phyloP scores from a whole-genome alignment of 495 filamentous ascomycete species.

The Pseudoneurospora amorphoporcata region DNA sequence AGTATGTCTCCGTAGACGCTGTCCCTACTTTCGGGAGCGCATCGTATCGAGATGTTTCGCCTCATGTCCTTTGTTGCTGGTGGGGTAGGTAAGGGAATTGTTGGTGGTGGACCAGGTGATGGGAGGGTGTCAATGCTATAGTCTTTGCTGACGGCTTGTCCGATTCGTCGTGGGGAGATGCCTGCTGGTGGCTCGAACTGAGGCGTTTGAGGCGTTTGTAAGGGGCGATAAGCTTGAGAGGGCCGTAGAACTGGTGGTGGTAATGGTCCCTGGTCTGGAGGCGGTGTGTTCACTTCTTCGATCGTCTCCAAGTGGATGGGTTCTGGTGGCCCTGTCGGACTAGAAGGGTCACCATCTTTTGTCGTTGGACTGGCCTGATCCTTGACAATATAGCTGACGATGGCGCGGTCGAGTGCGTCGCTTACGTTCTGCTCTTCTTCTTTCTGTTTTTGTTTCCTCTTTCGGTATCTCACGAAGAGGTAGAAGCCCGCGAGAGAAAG shows the following conservation, averaged over 20 bases:
- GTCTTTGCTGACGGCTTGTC: not conserved
- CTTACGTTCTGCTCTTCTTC: conserved; percentile 15
- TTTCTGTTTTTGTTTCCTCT: conserved; percentile 7
- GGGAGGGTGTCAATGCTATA: not conserved
- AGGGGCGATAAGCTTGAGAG: not conserved
- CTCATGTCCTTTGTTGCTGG: not conserved
- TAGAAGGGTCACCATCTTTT: not conserved
- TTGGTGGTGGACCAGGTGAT: not conserved
- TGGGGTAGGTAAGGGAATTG: not conserved
- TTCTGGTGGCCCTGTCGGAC: not conserved
- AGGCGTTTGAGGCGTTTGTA: not conserved
- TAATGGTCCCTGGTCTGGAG: not conserved
- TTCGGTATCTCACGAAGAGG: conserved; percentile 11
- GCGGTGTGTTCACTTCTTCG: not conserved
- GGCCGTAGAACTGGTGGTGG: not conserved
- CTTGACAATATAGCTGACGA: conserved; percentile 22
- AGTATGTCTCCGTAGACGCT: conserved; percentile 3
- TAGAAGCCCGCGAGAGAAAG: conserved; percentile 14
- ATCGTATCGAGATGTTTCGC: not conserved
- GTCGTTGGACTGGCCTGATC: conserved; percentile 8
- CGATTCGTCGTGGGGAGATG: not conserved
- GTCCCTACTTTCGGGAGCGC: not conserved
- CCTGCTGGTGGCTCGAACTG: not conserved
- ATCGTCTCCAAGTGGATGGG: not conserved
- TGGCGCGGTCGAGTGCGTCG: conserved; percentile 17